phyloP scores from a whole-genome alignment of 495 filamentous ascomycete genomes.

The Podospora comata region DNA sequence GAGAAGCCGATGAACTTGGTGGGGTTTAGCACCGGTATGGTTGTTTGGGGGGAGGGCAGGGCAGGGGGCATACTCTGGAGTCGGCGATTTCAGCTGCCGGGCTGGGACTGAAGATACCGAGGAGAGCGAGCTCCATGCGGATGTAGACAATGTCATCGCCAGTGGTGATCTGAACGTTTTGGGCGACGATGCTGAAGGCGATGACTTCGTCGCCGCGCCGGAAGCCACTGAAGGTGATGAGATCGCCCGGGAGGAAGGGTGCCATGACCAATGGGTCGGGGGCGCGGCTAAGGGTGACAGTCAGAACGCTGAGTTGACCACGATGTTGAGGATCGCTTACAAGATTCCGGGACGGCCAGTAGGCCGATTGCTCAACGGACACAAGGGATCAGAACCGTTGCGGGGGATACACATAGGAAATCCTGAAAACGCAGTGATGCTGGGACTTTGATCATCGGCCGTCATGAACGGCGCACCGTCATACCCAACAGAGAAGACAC shows the following conservation, averaged over 20 bases:
- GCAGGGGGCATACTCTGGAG: slow-evolving; percentile 4
- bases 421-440: slow-evolving; percentile 35
- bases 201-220: slow-evolving; percentile 22
- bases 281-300: slow-evolving; percentile 15
- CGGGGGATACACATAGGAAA: slow-evolving; percentile 44
- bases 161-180: slow-evolving; percentile 33
- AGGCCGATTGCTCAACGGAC: too few relatives aligned
- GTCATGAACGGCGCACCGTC: slow-evolving; percentile 31
- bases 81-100: slow-evolving; percentile 31
- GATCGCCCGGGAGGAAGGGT: slow-evolving; percentile 35
- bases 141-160: slow-evolving; percentile 24
- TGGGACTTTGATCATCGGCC: slow-evolving; percentile 36
- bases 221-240: slow-evolving; percentile 33
- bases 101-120: slow-evolving; percentile 29
- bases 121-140: slow-evolving; percentile 31
- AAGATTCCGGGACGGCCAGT: too few relatives aligned
- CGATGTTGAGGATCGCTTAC: too few relatives aligned
- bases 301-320: slow-evolving; percentile 29
- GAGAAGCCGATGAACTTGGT: slow-evolving; percentile 8
- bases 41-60: too few relatives aligned
- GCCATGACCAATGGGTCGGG: slow-evolving; percentile 35
- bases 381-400: slow-evolving; percentile 23
- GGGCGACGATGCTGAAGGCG: slow-evolving; percentile 28
- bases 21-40: too few relatives aligned
- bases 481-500: slow-evolving; percentile 28